Conservation (phyloP, 192 early-diverging fungal species). For the Dissophora globulifera region DNA sequence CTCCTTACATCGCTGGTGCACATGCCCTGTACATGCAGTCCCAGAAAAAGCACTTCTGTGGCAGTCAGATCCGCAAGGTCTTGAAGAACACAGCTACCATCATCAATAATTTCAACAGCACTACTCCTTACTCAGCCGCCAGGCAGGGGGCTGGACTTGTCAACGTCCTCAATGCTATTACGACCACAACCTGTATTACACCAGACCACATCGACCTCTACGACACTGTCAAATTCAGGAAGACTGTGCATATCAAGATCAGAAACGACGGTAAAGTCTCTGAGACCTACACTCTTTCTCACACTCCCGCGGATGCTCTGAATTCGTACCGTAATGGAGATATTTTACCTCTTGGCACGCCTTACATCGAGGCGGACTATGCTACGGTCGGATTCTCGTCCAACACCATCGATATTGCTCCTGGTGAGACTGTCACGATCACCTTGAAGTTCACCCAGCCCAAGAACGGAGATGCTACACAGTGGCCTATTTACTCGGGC, state of each 20-base stretch:
- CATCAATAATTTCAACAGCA: conserved; percentile 3
- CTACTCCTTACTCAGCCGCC: conserved; percentile 51
- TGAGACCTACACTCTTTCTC: conserved; percentile 40
- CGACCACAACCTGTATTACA: conserved; percentile 57
- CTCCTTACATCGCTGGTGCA: conserved; percentile 79
- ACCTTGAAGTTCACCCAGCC: conserved; percentile 56
- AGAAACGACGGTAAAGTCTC: conserved; percentile 46
- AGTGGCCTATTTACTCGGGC: conserved; percentile 62
- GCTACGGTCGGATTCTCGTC: conserved; percentile 53
- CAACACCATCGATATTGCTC: conserved; percentile 26
- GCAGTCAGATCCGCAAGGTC: conserved; percentile 25
- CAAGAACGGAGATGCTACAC: conserved; percentile 8
- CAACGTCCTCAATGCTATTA: conserved; percentile 71
- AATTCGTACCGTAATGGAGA: conserved; percentile 40
- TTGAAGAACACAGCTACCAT: conserved; percentile 42
- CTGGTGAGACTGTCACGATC: conserved; percentile 42
- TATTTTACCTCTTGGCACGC: conserved; percentile 17
- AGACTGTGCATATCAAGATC: conserved; percentile 52
- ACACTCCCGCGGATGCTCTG: conserved; percentile 48
- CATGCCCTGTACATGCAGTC: conserved; percentile 72
- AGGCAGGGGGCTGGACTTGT: conserved; percentile 79
- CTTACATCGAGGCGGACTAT: conserved; percentile 37
- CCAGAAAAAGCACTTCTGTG: conserved; percentile 54
- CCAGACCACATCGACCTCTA: conserved; percentile 70
- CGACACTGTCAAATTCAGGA: conserved; percentile 53